Evolutionary conservation across 352 stramenopile genomes (phyloP), one percentile per base, ranked within the genome.

Genomic region (Phytophthora pini): DNA sequence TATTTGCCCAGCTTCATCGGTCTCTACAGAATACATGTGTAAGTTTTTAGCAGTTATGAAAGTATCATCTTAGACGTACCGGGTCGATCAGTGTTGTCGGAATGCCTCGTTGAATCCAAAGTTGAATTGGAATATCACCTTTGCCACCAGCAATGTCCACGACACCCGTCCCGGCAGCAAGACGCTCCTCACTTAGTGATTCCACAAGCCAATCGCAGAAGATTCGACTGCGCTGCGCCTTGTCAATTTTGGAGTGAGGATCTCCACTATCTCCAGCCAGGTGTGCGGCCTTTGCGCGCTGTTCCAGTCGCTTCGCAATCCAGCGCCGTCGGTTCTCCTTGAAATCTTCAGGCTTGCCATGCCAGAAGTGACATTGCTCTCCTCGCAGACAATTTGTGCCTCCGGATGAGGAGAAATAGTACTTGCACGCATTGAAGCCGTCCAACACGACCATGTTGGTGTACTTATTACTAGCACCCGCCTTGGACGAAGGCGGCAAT

Each of bases 121-220:
- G 74, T 66, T 96, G 79, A 61, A 96, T 89, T 13, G 79, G 70
- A 45, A 97, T 93, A 59, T 96, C 87, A 31, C 90, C 90, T 74
- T 95, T 95, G 40, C 90, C 90, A 22, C 90, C 90, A 34, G 90
- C 90, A 7, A 97, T 78, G 44, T 97, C 90, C n/a, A 97, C 48
- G 4, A 97, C 89, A 12, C 90, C 90, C 3, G 71, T 71, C 7
- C 89, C 87, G 1, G 39, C 5, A n/a, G 57, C 57, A 26, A 97
- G 68, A 8, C 38, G 31, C 15, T 71, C 60, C 7, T 71, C 49
- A 0, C 90, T 80, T 34, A 94, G 68, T n/a, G 61, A 69, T 9
- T 87, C 68, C 2, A 97, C 73, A 24, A 97, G 76, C 84, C 89
- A 97, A 24, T 94, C 77, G 56, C 79, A 90, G 29, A 96, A 90